Evolutionary conservation across 73 alveolate genomes (phyloP).

Genomic region (Chromera velia): DNA sequence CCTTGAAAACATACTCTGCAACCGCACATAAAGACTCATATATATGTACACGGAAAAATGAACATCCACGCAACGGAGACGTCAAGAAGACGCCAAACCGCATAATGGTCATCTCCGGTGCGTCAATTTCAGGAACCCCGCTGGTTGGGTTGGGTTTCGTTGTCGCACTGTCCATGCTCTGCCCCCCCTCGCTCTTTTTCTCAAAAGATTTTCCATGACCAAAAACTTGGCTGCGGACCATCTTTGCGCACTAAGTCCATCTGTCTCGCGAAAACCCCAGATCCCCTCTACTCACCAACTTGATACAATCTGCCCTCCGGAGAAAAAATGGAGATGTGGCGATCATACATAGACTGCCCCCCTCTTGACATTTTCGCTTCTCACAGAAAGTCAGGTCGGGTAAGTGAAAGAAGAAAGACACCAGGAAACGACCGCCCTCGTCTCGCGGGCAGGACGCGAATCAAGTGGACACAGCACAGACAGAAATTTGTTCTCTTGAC

Average conservation of each 20-base stretch:
- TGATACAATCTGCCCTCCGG: slow-evolving; percentile 76
- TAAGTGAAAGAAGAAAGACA: too few species aligned
- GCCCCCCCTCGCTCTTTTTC: neutral
- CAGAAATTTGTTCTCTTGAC: too few species aligned
- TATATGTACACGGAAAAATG: neutral
- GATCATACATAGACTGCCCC: too few species aligned
- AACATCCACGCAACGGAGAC: neutral
- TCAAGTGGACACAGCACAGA: too few species aligned
- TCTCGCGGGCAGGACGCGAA: too few species aligned
- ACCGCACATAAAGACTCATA: neutral
- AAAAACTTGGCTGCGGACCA: too few species aligned
- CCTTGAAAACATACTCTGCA: slow-evolving; percentile 76
- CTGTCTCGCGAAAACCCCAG: too few species aligned
- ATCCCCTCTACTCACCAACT: slow-evolving; percentile 12
- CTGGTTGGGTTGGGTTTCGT: neutral
- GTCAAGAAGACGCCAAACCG: neutral
- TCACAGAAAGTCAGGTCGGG: too few species aligned
- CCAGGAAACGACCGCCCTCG: too few species aligned
- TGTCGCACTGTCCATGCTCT: neutral
- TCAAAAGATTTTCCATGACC: neutral
- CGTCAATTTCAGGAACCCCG: too few species aligned
- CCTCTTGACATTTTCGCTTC: too few species aligned
- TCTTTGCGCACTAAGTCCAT: too few species aligned
- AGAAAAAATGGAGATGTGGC: slow-evolving; percentile 66
- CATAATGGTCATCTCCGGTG: neutral